phyloP scores from a whole-genome alignment of 1,284 basidiomycete species.

The Ustilago hordei region DNA sequence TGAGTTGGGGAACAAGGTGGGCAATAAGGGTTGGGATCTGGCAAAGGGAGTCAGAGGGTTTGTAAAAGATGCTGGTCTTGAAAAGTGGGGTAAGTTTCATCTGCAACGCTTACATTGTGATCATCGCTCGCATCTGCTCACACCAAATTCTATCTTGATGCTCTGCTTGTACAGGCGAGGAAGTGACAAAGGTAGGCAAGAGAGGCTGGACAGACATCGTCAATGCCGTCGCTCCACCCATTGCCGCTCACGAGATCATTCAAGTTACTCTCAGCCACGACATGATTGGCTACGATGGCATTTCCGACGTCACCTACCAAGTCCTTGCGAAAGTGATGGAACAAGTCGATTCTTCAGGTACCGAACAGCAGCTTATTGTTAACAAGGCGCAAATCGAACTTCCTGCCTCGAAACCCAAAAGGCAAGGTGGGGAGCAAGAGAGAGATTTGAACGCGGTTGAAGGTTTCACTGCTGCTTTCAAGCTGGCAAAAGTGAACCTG shows the following conservation, averaged over 20 bases:
- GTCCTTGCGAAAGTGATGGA: slow-evolving; percentile 64
- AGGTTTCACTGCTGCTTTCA: slow-evolving; percentile 83
- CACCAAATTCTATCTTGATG: neutral
- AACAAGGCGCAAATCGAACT: slow-evolving; percentile 56
- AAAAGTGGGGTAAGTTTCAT: slow-evolving; percentile 48
- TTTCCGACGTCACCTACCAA: slow-evolving; percentile 91
- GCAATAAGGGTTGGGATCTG: slow-evolving; percentile 54
- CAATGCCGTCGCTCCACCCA: slow-evolving; percentile 96
- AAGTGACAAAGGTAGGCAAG: slow-evolving; percentile 58
- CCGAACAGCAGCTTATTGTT: slow-evolving; percentile 61
- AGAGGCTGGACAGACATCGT: slow-evolving; percentile 77
- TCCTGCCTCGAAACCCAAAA: slow-evolving; percentile 40
- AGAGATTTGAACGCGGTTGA: slow-evolving; percentile 85
- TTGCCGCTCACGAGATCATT: slow-evolving; percentile 96
- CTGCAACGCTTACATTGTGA: neutral
- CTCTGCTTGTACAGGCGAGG: slow-evolving; percentile 33
- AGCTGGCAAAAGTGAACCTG: slow-evolving; percentile 78
- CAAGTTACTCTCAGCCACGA: slow-evolving; percentile 90
- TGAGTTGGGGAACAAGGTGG: slow-evolving; percentile 41
- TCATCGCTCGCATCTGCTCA: neutral
- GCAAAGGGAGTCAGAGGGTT: slow-evolving; percentile 61
- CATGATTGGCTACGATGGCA: slow-evolving; percentile 94
- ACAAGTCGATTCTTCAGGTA: slow-evolving; percentile 56
- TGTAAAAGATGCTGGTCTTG: slow-evolving; percentile 59
- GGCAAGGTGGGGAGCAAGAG: slow-evolving; percentile 22